A percentile compares a stretch with the other conserved stretches of the same genome.
Evolutionary conservation across 225 moss, liverwort and hornwort genomes (phyloP).

Genomic region (Pseudisothecium myosuroides): DNA sequence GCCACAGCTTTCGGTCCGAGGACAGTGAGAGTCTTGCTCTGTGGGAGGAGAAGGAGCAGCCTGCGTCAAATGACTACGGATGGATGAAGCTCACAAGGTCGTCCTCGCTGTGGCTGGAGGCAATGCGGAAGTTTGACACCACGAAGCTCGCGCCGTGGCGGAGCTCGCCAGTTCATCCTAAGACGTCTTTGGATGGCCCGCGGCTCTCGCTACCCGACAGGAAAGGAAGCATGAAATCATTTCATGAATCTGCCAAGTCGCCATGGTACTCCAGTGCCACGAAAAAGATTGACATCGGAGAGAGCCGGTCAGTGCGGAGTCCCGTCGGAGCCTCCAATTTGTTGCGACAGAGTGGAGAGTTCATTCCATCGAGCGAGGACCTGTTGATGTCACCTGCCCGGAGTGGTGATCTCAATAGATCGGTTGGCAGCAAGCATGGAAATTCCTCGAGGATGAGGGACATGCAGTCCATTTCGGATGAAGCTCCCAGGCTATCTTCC

Average conservation of each 20-base stretch:
- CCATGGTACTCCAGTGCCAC: neutral
- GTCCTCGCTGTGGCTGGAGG: constrained; percentile 14
- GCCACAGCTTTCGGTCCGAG: constrained; percentile 18
- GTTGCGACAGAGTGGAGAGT: neutral
- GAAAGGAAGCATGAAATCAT: neutral
- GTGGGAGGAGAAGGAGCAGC: constrained; percentile 23
- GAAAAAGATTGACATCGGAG: neutral
- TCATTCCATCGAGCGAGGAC: neutral
- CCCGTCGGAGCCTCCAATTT: neutral
- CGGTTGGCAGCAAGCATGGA: neutral
- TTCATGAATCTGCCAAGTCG: neutral
- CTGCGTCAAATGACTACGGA: neutral
- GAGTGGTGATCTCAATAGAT: neutral
- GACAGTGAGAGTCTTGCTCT: constrained; percentile 17
- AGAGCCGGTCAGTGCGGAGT: neutral
- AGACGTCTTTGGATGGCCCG: neutral
- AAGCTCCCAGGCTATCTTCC: neutral
- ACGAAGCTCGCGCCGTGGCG: neutral
- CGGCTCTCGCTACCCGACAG: neutral
- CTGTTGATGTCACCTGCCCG: neutral
- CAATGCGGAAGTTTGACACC: constrained; percentile 9
- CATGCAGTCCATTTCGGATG: neutral
- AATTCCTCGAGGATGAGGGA: neutral
- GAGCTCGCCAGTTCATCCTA: constrained; percentile 2
- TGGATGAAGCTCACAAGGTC: neutral